phyloP scores from a whole-genome alignment of 306 rosid genomes.

The Lupinus albus region DNA sequence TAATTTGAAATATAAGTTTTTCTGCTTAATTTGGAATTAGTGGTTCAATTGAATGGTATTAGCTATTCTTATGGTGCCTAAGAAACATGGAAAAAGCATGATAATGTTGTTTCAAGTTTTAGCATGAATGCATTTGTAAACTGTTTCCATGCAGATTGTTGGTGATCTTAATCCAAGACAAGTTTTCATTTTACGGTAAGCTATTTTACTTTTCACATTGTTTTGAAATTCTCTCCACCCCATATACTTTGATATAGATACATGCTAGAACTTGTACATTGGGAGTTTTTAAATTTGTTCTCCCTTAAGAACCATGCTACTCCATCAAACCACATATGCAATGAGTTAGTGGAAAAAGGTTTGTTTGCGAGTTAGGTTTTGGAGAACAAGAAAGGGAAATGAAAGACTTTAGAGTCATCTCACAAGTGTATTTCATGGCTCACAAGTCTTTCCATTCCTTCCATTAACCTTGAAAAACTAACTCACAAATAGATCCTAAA shows the following conservation, averaged over 20 bases:
- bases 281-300: too few relatives aligned
- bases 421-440: too few relatives aligned
- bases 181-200: conserved; percentile 64
- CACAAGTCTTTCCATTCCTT: too few relatives aligned
- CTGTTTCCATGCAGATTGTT: conserved; percentile 52
- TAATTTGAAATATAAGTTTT: conserved; percentile 16
- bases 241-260: conserved; percentile 29
- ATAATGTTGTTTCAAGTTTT: conserved; percentile 30
- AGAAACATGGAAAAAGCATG: conserved; percentile 37
- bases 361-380: too few relatives aligned
- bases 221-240: conserved; percentile 30
- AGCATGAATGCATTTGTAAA: conserved; percentile 30
- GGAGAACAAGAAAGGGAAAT: too few relatives aligned
- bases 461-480: too few relatives aligned
- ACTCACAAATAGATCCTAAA: too few relatives aligned
- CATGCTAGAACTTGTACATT: neutral
- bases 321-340: conserved; percentile 39
- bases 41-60: conserved; percentile 1
- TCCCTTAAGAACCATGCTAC: conserved; percentile 50
- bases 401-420: too few relatives aligned
- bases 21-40: conserved; percentile 15
- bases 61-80: conserved; percentile 2
- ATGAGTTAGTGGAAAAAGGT: too few relatives aligned
- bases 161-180: conserved; percentile 65
- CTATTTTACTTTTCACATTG: conserved; percentile 24